Base-by-base conservation (phyloP, 306 rosid species). In the Rubus parviflorus region DNA sequence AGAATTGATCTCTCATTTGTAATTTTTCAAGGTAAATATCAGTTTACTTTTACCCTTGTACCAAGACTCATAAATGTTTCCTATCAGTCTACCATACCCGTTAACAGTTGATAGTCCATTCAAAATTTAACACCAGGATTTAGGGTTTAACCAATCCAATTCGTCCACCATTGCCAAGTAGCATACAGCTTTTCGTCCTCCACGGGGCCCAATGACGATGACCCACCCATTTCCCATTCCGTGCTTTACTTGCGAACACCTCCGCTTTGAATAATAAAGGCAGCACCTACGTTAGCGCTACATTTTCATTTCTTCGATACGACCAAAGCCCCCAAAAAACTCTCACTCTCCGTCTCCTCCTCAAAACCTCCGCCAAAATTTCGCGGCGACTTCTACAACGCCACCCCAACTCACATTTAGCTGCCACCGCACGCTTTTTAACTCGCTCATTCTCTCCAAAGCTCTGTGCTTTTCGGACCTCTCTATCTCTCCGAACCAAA, bases 331-430 rank as follows among this genome's bases (percentile, higher is more conserved):
- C 77, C 16, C 13, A 66, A 6, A 17, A 49, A 37, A 17, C 74
- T 17, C 37, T 11, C 74, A 10, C 25, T 47, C 79, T 20, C 38
- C 10, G 38, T 14, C 35, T 30, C 40, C 61, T 61, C 84, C 89
- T 93, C 80, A 82, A 68, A 75, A 67, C 58, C 82, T 92, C 89
- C 91, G 90, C 94, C 93, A 38, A 71, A 14, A 12, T 48, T 42
- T 7, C 72, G 43, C 85, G 84, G 83, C 88, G 88, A 85, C 86
- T 76, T 84, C 82, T 86, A 77, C 90, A 77, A 66, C 85, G 73
- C 68, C 76, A 47, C 49, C 46, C 46, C 46, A 3, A 42, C 46
- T 3, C 35, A 57, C 17, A 14, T 0, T 30, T 77, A 22, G 19
- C 64, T 70, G 19, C 12, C 72, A 7, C 35, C 70, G 22, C 47